Conservation (phyloP, 2,329 filamentous ascomycete genomes). For the Colletotrichum gigasporum region DNA sequence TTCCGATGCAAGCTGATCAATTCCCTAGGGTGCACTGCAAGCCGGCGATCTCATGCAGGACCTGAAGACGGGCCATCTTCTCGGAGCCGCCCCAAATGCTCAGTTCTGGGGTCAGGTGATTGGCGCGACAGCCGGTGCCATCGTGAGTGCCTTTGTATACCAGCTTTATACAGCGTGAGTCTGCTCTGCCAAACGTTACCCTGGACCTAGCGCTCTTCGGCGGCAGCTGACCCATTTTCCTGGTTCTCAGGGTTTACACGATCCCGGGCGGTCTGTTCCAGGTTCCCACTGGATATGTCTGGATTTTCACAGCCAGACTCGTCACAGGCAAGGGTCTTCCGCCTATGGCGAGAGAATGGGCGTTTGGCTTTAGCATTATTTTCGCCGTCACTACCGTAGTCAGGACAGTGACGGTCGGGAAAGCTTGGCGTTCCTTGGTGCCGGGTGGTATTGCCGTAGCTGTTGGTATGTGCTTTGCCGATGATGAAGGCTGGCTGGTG, state of each 20-base stretch:
- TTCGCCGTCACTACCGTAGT: constrained; percentile 78
- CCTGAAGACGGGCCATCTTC: constrained; percentile 92
- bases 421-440: constrained; percentile 77
- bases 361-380: constrained; percentile 76
- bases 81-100: constrained; percentile 91
- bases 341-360: constrained; percentile 82
- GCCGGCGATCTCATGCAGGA: constrained; percentile 98
- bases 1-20: constrained; percentile 13
- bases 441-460: constrained; percentile 96
- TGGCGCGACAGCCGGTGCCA: constrained; percentile 84
- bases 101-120: constrained; percentile 98
- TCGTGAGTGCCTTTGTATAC: constrained; percentile 89
- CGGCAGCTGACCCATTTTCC: no score
- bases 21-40: constrained; percentile 76
- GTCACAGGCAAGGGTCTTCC: constrained; percentile 93
- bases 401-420: constrained; percentile 67
- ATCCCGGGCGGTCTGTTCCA: constrained; percentile 92
- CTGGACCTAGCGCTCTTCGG: neutral
- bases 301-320: constrained; percentile 94
- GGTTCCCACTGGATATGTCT: constrained; percentile 94
- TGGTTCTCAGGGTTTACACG: constrained; percentile 73
- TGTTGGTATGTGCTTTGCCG: constrained; percentile 66
- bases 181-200: no score
- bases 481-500: neutral
- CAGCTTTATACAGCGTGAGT: constrained; percentile 78